Evolutionary conservation across 805 yeast species (phyloP), one percentile per base, ranked within the genome.

Genomic region (Cyberlindnera euphorbiiphila): DNA sequence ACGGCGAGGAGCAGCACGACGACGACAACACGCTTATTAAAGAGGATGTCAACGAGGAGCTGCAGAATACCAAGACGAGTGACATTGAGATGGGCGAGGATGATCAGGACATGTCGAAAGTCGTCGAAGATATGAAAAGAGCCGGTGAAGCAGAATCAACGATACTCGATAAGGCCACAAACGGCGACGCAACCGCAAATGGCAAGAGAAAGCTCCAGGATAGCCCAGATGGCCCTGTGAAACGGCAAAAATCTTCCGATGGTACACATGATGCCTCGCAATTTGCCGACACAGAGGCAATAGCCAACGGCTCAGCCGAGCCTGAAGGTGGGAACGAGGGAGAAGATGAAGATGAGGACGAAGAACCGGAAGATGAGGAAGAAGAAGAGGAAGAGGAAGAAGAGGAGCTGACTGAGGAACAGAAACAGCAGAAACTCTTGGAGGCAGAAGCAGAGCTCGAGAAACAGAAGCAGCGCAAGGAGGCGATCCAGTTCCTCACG

Each of bases 401-500:
- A 19, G 49, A 32, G 3, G 57, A 42, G 32, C 43, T 49, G 10
- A 48, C 49, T 5, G 54, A 46, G 23, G 57, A 53, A 29, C 49
- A 49, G 34, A 50, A 42, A 20, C 24, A 31, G 9, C 48, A 36
- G 18, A 54, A 44, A 34, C 49, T 42, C 13, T 38, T 37, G 23
- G 59, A 53, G 20, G 40, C 39, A 7, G 57, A 50, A 19, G 31
- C 31, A 6, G 57, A 51, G 31, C 29, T 38, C 3, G 50, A 46
- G 22, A 61, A 57, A 39, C 74, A 74, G 42, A 61, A 57, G 40
- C 59, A 60, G 14, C 65, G 93, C 11, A 68, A 72, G 39, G 69
- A 71, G 18, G 95, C 95, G 3, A 66, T 91, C 36, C 72, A 74
- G 34, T 82, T 76, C 36, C 74, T 93, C 36, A 81, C 88, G 3